A percentile compares a stretch with the other conserved stretches of the same genome.
phyloP scores from a whole-genome alignment of 352 stramenopile genomes.

The Globisporangium acanthophoron region DNA sequence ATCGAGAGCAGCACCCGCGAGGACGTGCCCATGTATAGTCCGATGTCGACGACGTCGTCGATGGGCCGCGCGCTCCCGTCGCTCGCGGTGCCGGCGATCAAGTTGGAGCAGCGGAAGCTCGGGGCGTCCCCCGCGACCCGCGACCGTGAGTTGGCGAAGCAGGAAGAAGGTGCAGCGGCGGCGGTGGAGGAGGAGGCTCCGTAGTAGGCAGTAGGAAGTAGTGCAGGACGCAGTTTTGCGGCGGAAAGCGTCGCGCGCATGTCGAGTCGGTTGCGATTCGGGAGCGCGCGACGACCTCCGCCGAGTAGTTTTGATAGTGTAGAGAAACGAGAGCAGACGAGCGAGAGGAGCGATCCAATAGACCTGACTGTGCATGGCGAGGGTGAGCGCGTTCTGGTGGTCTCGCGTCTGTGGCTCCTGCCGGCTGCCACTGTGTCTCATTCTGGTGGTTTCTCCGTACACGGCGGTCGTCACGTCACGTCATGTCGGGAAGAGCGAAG shows the following conservation, averaged over 20 bases:
- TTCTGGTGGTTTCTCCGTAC: neutral
- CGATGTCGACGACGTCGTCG: conserved; percentile 13
- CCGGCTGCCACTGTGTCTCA: neutral
- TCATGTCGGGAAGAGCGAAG: too few species aligned
- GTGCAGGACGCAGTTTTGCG: conserved; percentile 3
- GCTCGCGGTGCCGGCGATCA: conserved; percentile 12
- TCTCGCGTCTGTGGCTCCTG: neutral
- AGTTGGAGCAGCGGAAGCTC: neutral
- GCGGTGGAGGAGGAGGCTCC: neutral
- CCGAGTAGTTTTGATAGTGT: conserved; percentile 10
- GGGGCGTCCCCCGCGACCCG: neutral
- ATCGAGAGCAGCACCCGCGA: neutral
- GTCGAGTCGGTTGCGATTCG: conserved; percentile 4
- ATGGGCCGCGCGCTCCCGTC: conserved; percentile 16
- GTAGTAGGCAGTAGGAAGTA: conserved; percentile 1
- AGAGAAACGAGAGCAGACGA: neutral
- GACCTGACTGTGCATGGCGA: conserved; percentile 1
- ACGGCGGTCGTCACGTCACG: neutral
- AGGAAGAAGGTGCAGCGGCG: neutral
- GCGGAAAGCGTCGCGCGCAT: neutral
- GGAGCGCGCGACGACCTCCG: conserved; percentile 9
- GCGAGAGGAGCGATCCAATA: conserved; percentile 1
- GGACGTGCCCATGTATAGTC: conserved; percentile 14
- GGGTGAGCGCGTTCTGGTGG: neutral
- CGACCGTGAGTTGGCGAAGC: neutral